Percentiles rank a stretch among this genome's conserved stretches.
Conservation (phyloP, 2,329 filamentous ascomycete species). For the Cladophialophora chaetospira region DNA sequence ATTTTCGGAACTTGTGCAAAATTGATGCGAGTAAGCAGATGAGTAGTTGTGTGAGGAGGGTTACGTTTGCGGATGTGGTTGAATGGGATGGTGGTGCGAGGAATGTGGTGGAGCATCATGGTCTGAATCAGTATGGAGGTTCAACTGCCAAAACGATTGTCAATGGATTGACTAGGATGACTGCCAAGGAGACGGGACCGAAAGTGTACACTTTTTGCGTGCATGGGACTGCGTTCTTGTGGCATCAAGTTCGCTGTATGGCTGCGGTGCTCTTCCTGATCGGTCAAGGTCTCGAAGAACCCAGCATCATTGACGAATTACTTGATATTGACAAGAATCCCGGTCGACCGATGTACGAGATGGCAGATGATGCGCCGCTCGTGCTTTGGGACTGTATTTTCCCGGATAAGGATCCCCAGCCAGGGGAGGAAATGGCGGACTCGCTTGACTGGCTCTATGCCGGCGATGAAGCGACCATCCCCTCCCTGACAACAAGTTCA, state of each 20-base stretch:
- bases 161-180: no score
- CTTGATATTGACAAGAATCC: conserved; percentile 73
- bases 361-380: conserved; percentile 85
- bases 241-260: conserved; percentile 97
- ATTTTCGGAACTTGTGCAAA: conserved; percentile 98
- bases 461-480: conserved; percentile 60
- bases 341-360: conserved; percentile 79
- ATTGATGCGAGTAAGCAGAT: conserved; percentile 89
- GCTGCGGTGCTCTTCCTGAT: conserved; percentile 89
- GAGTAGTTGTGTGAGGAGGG: conserved; percentile 74
- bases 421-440: conserved; percentile 55
- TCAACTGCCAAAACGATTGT: no score
- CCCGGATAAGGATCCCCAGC: conserved; percentile 54
- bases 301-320: conserved; percentile 70
- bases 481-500: conserved; percentile 47
- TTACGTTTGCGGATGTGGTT: conserved; percentile 79
- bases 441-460: conserved; percentile 76
- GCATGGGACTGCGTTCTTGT: conserved; percentile 88
- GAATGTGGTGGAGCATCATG: conserved; percentile 55
- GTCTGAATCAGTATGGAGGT: conserved; percentile 14
- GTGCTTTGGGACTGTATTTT: conserved; percentile 97
- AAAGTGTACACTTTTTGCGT: conserved; percentile 88
- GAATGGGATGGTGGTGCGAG: conserved; percentile 62
- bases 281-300: conserved; percentile 80
- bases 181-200: conserved; percentile 38